Percentiles rank a stretch among this genome's conserved stretches.
Evolutionary conservation across 106 monocot species (phyloP).

Genomic region (Dioscorea dumetorum): DNA sequence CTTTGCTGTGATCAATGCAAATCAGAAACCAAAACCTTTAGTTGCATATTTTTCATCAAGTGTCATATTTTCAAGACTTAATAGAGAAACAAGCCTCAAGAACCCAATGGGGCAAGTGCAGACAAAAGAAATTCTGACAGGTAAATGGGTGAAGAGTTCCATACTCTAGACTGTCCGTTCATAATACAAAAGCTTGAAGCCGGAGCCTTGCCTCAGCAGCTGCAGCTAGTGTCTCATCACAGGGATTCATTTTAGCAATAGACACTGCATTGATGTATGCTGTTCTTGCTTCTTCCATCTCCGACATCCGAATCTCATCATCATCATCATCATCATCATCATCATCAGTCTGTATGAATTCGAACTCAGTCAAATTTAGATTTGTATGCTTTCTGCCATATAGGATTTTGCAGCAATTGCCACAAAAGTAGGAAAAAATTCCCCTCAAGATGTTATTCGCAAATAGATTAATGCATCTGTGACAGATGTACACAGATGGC

Average conservation of each 20-base stretch:
- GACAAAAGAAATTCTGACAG: too few species aligned
- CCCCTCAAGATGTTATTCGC: not conserved
- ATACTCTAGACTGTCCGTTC: not conserved
- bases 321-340: slow-evolving; percentile 2
- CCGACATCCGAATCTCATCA: not conserved
- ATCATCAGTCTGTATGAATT: not conserved
- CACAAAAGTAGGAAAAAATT: not conserved
- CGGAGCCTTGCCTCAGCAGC: not conserved
- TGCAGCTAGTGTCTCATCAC: not conserved
- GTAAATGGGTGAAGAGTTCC: too few species aligned
- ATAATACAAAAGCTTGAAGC: not conserved
- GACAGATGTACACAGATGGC: too few species aligned
- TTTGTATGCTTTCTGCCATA: too few species aligned
- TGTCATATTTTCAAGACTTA: too few species aligned
- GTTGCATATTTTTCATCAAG: too few species aligned
- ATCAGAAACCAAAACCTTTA: too few species aligned
- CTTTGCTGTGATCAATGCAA: too few species aligned
- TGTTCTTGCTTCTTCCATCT: not conserved
- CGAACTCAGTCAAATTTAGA: not conserved
- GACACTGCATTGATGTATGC: not conserved
- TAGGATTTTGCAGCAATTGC: too few species aligned
- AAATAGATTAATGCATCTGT: not conserved
- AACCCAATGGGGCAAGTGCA: too few species aligned
- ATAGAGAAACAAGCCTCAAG: too few species aligned
- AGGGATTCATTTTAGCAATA: not conserved